Base-by-base conservation (phyloP, 2,329 filamentous ascomycete genomes). In the Daldinia eschscholtzii region DNA sequence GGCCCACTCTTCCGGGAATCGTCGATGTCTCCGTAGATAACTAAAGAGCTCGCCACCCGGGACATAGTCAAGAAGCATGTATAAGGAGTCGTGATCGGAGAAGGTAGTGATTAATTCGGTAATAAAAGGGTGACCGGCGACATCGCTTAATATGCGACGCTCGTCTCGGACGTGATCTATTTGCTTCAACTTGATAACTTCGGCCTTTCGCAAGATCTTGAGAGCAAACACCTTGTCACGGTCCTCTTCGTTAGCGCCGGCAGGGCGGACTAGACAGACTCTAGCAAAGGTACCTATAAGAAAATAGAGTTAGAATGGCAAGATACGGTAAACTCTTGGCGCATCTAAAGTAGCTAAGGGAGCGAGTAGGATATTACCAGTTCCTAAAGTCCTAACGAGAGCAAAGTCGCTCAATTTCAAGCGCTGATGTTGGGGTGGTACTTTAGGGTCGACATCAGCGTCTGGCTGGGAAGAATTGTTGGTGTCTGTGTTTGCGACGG, bases 111-210 rank as follows among this genome's bases (percentile, higher is more conserved):
- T 85, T 77, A 95, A 87, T 70, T 88, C 90, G 59, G 93, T 94
- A 78, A 96, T 94, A 81, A 95, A 96, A 26, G 93, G 93, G 77
- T 94, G 90, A 26, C 92, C 92, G 53, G 91, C 89, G 55, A 95
- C 91, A 71, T 92, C 90, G 76, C 89, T 88, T 58, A 96, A 88
- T 73, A 95, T 91, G 70, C 89, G 88, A 74, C 92, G 91, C 84
- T 96, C 93, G 80, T 94, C 92, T 68, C 92, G 91, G 61, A 95
- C 92, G 80, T 96, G 93, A 81, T 95, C 92, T 73, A 95, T 90
- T 78, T 96, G 93, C 84, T 95, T 95, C 65, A 95, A 86, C 71
- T 91, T 91, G 79, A 96, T 91, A 50, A 96, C 82, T 75, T 91
- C 86, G 61, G 88, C 85, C 77, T 91, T 91, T 70, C 92, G 89